phyloP scores from a whole-genome alignment of 306 rosid genomes.

The Vicia sativa region DNA sequence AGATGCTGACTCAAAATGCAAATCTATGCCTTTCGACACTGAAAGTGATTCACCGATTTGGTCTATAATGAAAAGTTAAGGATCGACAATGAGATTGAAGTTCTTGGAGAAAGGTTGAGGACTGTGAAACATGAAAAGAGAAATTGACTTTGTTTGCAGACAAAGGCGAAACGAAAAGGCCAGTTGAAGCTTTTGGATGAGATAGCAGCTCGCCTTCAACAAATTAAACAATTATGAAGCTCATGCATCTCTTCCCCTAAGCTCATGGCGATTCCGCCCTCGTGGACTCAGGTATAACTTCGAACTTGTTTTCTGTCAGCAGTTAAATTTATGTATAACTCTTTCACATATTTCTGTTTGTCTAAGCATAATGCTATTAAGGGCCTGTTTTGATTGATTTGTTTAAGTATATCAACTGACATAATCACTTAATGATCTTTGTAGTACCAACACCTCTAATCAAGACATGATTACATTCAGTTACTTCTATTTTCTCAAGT shows the following conservation, averaged over 20 bases:
- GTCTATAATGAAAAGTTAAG: slow-evolving; percentile 45
- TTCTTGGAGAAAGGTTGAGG: slow-evolving; percentile 50
- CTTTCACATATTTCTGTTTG: neutral
- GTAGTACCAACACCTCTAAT: neutral
- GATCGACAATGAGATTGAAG: slow-evolving; percentile 52
- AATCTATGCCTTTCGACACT: slow-evolving; percentile 32
- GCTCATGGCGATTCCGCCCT: too few relatives aligned
- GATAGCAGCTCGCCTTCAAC: slow-evolving; percentile 40
- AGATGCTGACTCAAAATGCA: slow-evolving; percentile 33
- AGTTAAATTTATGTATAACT: too few relatives aligned
- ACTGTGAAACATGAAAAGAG: slow-evolving; percentile 45
- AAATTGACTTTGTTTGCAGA: slow-evolving; percentile 41
- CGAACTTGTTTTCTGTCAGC: slow-evolving; percentile 1
- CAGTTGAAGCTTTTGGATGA: slow-evolving; percentile 53
- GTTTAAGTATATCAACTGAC: neutral
- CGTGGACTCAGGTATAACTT: slow-evolving; percentile 55
- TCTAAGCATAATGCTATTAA: neutral
- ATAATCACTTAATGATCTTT: neutral
- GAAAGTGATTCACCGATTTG: slow-evolving; percentile 42
- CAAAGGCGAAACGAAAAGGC: slow-evolving; percentile 41
- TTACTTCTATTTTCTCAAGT: neutral
- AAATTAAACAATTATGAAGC: slow-evolving; percentile 43
- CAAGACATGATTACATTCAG: neutral
- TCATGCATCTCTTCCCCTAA: too few relatives aligned
- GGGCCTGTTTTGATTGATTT: neutral